Conservation (phyloP, 768 basidiomycete species). For the Termitomyces sp. region DNA sequence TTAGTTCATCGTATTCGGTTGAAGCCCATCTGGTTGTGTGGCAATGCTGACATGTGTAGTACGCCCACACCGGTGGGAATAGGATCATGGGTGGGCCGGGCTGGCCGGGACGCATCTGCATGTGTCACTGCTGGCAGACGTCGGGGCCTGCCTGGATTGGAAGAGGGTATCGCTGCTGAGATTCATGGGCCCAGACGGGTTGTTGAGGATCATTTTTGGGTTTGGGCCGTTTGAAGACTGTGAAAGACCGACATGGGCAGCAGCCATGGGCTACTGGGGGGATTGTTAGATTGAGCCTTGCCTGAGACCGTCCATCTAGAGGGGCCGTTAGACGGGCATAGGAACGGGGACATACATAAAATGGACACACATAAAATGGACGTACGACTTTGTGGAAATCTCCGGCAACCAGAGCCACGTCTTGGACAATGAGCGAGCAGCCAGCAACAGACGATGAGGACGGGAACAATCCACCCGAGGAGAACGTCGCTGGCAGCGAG, state of each 20-base stretch:
- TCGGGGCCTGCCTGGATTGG: conserved; percentile 28
- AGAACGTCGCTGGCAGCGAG: no score
- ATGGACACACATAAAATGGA: no score
- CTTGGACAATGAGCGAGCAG: no score
- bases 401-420: conserved; percentile 17
- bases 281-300: conserved; percentile 36
- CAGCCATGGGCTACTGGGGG: conserved; percentile 25
- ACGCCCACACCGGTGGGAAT: no score
- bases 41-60: no score
- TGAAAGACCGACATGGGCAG: conserved; percentile 27
- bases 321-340: no score
- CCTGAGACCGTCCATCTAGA: no score
- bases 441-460: no score
- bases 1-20: no score
- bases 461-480: no score
- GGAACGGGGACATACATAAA: conserved; percentile 21
- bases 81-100: conserved; percentile 14
- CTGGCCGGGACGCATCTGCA: conserved; percentile 34
- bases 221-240: conserved; percentile 14
- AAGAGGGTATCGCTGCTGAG: conserved; percentile 26
- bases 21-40: no score
- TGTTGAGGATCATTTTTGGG: no score
- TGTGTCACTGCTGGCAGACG: conserved; percentile 30
- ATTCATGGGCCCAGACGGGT: conserved; percentile 10
- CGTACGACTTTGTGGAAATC: conserved; percentile 11